Evolutionary conservation across 352 stramenopile species (phyloP).

Genomic region (Phytophthora ohioensis): DNA sequence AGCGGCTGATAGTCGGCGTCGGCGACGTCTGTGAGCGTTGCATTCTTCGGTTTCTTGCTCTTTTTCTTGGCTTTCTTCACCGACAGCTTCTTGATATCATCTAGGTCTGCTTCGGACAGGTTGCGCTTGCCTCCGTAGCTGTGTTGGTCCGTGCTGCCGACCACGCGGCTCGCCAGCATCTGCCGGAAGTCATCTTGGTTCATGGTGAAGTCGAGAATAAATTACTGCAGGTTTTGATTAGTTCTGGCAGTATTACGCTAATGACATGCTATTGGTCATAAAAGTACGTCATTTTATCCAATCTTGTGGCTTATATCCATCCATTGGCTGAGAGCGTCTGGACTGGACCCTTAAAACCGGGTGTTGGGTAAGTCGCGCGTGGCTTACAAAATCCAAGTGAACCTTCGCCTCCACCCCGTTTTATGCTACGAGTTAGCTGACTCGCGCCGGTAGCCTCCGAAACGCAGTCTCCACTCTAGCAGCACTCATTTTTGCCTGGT

Average conservation of each 20-base stretch:
- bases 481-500: slow-evolving; percentile 76
- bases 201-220: slow-evolving; percentile 39
- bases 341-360: slow-evolving; percentile 22
- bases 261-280: slow-evolving; percentile 17
- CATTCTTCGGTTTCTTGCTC: slow-evolving; percentile 50
- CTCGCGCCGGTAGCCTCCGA: slow-evolving; percentile 2
- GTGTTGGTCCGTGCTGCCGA: slow-evolving; percentile 12
- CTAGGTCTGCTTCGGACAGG: slow-evolving; percentile 59
- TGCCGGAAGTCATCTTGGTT: slow-evolving; percentile 85
- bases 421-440: slow-evolving; percentile 28
- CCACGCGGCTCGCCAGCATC: slow-evolving; percentile 49
- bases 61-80: slow-evolving; percentile 74
- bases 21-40: slow-evolving; percentile 3
- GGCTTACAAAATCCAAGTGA: slow-evolving; percentile 31
- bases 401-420: slow-evolving; percentile 1
- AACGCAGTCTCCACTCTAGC: slow-evolving; percentile 11
- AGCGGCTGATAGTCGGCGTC: background rate
- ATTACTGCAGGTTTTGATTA: slow-evolving; percentile 14
- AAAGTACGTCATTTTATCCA: slow-evolving; percentile 11
- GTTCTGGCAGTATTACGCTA: slow-evolving; percentile 11
- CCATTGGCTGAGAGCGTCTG: slow-evolving; percentile 41
- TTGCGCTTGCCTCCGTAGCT: slow-evolving; percentile 66
- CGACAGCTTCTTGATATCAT: slow-evolving; percentile 57
- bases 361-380: background rate
- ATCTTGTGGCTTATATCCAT: slow-evolving; percentile 21